Evolutionary conservation across 2,329 filamentous ascomycete species (phyloP).

Genomic region (Calonectria hawksworthii): DNA sequence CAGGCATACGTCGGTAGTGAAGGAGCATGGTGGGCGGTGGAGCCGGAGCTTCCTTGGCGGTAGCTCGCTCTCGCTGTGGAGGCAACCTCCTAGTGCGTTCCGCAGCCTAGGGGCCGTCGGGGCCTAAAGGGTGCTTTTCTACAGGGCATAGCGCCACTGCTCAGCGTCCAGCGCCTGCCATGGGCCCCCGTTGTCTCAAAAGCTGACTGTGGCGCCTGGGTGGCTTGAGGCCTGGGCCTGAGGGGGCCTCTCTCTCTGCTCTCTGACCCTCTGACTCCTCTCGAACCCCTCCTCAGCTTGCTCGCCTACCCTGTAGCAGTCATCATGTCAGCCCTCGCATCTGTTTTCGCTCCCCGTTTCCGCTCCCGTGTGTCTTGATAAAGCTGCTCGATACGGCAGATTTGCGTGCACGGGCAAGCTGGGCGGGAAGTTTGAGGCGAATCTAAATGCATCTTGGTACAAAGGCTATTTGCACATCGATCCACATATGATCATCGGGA

Average conservation of each 20-base stretch:
- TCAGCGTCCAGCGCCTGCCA: neutral
- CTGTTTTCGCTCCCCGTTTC: neutral
- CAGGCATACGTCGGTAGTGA: neutral
- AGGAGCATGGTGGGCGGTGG: constrained; percentile 9
- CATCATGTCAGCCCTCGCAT: neutral
- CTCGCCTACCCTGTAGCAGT: neutral
- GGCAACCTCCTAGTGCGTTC: neutral
- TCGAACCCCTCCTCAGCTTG: neutral
- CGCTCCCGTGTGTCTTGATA: neutral
- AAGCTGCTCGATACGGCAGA: neutral
- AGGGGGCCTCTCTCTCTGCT: neutral
- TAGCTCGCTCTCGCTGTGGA: constrained; percentile 11
- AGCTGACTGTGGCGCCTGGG: neutral
- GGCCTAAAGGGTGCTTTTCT: neutral
- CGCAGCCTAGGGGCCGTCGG: constrained; percentile 4
- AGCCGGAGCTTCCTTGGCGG: constrained; percentile 18
- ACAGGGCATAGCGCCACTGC: constrained; percentile 19
- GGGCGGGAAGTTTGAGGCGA: neutral
- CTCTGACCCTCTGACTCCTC: neutral
- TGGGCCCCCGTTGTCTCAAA: neutral
- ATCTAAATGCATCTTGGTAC: neutral
- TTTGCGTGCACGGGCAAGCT: constrained; percentile 6
- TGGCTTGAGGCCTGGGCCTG: neutral
- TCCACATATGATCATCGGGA: constrained; percentile 11
- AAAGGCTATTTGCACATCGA: constrained; percentile 2